These are phyloP conservation scores for Colletotrichum magnum DNA, from an alignment of 2,329 filamentous ascomycete genomes.

Conservation along the genomic window DNA sequence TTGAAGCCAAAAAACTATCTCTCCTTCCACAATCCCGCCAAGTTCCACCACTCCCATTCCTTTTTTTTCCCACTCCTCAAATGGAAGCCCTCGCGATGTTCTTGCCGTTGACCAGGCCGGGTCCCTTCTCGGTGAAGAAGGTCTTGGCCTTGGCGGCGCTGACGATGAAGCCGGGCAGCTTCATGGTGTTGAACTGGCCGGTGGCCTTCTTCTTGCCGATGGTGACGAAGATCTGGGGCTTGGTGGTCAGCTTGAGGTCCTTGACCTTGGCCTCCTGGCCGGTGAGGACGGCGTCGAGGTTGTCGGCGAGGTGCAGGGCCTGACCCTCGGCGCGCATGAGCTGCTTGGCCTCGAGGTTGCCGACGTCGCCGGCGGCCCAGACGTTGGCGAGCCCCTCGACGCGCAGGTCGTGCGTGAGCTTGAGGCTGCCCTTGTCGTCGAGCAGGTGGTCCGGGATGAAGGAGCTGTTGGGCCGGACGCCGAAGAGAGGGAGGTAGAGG, in stretches of 20 bases:
- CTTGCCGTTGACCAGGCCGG: slow-evolving; percentile 35
- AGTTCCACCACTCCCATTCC: neutral
- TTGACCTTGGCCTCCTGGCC: slow-evolving; percentile 35
- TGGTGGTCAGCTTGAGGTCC: slow-evolving; percentile 38
- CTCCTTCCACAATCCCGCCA: slow-evolving; percentile 1
- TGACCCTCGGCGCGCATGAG: slow-evolving; percentile 51
- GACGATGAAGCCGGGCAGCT: slow-evolving; percentile 41
- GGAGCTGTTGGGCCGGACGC: slow-evolving; percentile 46
- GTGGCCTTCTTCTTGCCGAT: slow-evolving; percentile 40
- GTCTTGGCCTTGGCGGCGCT: slow-evolving; percentile 40
- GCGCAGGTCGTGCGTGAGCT: slow-evolving; percentile 44
- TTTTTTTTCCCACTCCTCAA: neutral
- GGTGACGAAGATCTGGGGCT: slow-evolving; percentile 39
- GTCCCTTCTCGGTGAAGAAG: slow-evolving; percentile 40
- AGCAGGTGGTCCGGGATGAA: slow-evolving; percentile 46
- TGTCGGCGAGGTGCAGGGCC: slow-evolving; percentile 50
- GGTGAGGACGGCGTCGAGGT: slow-evolving; percentile 48
- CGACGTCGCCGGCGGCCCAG: slow-evolving; percentile 48
- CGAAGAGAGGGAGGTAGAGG: slow-evolving; percentile 49
- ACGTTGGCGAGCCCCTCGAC: slow-evolving; percentile 43
- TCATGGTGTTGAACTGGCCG: slow-evolving; percentile 39
- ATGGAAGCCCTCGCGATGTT: slow-evolving; percentile 39
- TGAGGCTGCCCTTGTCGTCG: slow-evolving; percentile 43
- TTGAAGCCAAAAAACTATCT: too few relatives aligned
- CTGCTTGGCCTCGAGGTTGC: slow-evolving; percentile 43